These are phyloP conservation scores for Gaeumannomyces sp. DNA, from an alignment of 2,329 filamentous ascomycete genomes.

Conservation along the genomic window DNA sequence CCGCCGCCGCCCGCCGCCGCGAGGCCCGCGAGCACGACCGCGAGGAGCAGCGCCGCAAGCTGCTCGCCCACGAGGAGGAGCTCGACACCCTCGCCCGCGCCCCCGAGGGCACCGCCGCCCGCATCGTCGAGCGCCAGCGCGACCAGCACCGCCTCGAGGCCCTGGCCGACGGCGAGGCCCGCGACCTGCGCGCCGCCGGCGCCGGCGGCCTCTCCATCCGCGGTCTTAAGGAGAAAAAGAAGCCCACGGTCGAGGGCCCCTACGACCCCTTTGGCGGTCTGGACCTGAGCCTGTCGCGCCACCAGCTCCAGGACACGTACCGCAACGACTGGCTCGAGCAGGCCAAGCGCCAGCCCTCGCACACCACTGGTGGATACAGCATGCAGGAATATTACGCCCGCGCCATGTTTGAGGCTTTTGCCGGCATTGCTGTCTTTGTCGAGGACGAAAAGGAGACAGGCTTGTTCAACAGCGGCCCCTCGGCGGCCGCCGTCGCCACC, in stretches of 20 bases:
- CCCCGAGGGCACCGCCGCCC: constrained; percentile 43
- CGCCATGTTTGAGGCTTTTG: constrained; percentile 82
- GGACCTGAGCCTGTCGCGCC: constrained; percentile 61
- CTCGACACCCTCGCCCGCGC: constrained; percentile 64
- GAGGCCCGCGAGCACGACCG: constrained; percentile 63
- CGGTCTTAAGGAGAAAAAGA: constrained; percentile 64
- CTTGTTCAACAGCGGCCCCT: constrained; percentile 20
- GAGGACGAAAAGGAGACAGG: constrained; percentile 61
- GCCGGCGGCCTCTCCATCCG: constrained; percentile 57
- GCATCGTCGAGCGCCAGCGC: constrained; percentile 68
- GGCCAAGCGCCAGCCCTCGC: constrained; percentile 57
- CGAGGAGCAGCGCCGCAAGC: constrained; percentile 59
- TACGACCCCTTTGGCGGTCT: constrained; percentile 88
- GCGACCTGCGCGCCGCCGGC: constrained; percentile 19
- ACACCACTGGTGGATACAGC: constrained; percentile 76
- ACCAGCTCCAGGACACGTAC: constrained; percentile 63
- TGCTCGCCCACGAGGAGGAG: constrained; percentile 60
- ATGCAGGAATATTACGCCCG: constrained; percentile 75
- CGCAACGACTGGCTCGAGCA: constrained; percentile 67
- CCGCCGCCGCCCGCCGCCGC: constrained; percentile 54
- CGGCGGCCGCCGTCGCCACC: constrained; percentile 28
- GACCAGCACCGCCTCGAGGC: constrained; percentile 41
- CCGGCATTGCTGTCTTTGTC: constrained; percentile 81
- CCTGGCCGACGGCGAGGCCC: constrained; percentile 25
- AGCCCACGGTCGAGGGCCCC: constrained; percentile 58